These are phyloP conservation scores for Grosmannia penicillata DNA, from an alignment of 2,329 filamentous ascomycete genomes.

Conservation along the genomic window DNA sequence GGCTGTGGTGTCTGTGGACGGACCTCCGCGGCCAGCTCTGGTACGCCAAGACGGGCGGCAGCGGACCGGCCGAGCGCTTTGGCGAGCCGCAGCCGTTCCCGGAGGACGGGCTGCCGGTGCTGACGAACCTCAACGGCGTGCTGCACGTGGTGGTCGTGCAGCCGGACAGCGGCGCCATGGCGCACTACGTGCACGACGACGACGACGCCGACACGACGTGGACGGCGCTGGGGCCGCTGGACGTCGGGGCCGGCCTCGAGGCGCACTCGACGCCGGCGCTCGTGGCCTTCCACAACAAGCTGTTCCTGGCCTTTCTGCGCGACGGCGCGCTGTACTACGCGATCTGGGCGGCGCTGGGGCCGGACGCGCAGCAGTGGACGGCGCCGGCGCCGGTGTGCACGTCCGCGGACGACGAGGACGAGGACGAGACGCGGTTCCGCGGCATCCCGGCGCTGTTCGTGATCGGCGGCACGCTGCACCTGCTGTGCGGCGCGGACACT, in stretches of 20 bases:
- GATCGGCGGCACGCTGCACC: conserved; percentile 16
- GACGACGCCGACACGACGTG: conserved; percentile 13
- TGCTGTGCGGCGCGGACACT: conserved; percentile 15
- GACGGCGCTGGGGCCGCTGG: conserved; percentile 12
- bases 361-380: conserved; percentile 9
- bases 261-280: conserved; percentile 15
- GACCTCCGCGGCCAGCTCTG: conserved; percentile 18
- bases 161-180: conserved; percentile 14
- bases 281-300: conserved; percentile 20
- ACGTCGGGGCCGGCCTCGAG: conserved; percentile 11
- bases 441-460: conserved; percentile 20
- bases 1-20: conserved; percentile 20
- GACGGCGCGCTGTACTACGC: conserved; percentile 15
- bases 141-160: conserved; percentile 19
- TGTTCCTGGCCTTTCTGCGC: conserved; percentile 18
- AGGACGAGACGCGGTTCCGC: conserved; percentile 9
- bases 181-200: conserved; percentile 19
- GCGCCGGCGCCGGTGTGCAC: conserved; percentile 7
- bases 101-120: conserved; percentile 16
- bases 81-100: conserved; percentile 15
- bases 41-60: conserved; percentile 16
- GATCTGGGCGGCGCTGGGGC: conserved; percentile 13
- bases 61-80: conserved; percentile 14
- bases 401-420: not conserved
- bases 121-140: conserved; percentile 19